Conservation (phyloP, 2,329 filamentous ascomycete species). For the Epichloe bromicola region DNA sequence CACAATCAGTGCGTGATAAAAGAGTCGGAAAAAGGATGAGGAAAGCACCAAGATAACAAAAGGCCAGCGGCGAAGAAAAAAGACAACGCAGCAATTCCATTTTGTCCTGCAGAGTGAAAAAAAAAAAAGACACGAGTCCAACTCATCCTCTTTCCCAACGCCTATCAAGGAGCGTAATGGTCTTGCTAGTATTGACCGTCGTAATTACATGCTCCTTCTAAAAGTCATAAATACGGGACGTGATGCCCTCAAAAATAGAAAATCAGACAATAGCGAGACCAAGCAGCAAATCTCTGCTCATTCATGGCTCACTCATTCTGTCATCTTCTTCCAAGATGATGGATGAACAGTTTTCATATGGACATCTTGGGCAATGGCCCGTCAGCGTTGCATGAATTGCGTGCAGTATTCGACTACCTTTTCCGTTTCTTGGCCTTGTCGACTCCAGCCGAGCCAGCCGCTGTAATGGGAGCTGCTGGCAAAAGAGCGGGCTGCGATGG, state of each 20-base stretch:
- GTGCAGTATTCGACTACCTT: constrained; percentile 25
- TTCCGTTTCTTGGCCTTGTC: constrained; percentile 53
- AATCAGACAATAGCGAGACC: background rate
- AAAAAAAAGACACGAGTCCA: constrained; percentile 13
- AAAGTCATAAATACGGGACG: constrained; percentile 2
- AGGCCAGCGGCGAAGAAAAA: constrained; percentile 5
- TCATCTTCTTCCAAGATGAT: background rate
- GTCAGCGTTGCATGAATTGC: background rate
- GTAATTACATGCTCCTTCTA: constrained; percentile 24
- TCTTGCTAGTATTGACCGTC: constrained; percentile 18
- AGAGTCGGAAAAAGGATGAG: background rate
- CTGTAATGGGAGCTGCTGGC: constrained; percentile 31
- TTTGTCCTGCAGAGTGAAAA: background rate
- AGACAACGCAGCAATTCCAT: background rate
- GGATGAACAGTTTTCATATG: background rate
- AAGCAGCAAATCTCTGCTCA: background rate
- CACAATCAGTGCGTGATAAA: background rate
- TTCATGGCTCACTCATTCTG: background rate
- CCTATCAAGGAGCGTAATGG: constrained; percentile 26
- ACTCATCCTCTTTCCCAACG: constrained; percentile 19
- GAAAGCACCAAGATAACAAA: constrained; percentile 2
- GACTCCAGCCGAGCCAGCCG: constrained; percentile 16
- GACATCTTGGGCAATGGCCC: background rate
- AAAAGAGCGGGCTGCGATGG: constrained; percentile 26
- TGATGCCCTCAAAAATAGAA: background rate